Evolutionary conservation across 108 stramenopile genomes (phyloP).

Genomic region (Nitzschia palea): DNA sequence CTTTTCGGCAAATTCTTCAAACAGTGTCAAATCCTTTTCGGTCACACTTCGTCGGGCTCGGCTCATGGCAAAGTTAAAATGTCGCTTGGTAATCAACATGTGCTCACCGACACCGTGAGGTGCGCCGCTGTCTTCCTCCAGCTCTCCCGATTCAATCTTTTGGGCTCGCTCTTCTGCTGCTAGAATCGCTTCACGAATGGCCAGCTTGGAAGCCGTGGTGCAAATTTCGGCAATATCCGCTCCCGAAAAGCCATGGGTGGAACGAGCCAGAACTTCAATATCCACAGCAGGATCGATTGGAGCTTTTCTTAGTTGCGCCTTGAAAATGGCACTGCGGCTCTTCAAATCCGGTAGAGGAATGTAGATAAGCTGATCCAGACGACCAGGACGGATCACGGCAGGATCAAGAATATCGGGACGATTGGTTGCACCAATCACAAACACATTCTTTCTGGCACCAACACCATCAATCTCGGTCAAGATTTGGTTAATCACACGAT

Average conservation of each 20-base stretch:
- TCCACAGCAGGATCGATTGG: slow-evolving; percentile 83
- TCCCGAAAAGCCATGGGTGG: slow-evolving; percentile 92
- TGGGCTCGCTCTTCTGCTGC: slow-evolving; percentile 59
- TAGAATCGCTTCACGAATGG: slow-evolving; percentile 91
- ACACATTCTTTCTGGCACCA: slow-evolving; percentile 91
- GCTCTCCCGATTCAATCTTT: slow-evolving; percentile 53
- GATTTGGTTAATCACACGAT: slow-evolving; percentile 98
- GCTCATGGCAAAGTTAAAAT: slow-evolving; percentile 95
- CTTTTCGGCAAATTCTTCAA: slow-evolving; percentile 89
- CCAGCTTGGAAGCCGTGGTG: slow-evolving; percentile 88
- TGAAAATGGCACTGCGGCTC: slow-evolving; percentile 91
- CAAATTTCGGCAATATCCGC: slow-evolving; percentile 97
- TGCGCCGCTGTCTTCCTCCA: slow-evolving; percentile 53
- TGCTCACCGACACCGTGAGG: slow-evolving; percentile 44
- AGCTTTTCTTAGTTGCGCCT: slow-evolving; percentile 93
- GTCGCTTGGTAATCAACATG: slow-evolving; percentile 73
- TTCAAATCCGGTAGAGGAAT: slow-evolving; percentile 91
- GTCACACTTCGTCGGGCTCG: slow-evolving; percentile 86
- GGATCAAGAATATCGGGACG: slow-evolving; percentile 93
- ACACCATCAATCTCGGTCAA: slow-evolving; percentile 98
- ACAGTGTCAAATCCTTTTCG: slow-evolving; percentile 92
- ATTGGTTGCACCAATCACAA: slow-evolving; percentile 95
- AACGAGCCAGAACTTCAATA: slow-evolving; percentile 80
- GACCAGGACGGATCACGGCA: slow-evolving; percentile 94
- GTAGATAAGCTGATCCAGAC: slow-evolving; percentile 93